phyloP scores from a whole-genome alignment of 306 rosid species.

The Luffa acutangula region DNA sequence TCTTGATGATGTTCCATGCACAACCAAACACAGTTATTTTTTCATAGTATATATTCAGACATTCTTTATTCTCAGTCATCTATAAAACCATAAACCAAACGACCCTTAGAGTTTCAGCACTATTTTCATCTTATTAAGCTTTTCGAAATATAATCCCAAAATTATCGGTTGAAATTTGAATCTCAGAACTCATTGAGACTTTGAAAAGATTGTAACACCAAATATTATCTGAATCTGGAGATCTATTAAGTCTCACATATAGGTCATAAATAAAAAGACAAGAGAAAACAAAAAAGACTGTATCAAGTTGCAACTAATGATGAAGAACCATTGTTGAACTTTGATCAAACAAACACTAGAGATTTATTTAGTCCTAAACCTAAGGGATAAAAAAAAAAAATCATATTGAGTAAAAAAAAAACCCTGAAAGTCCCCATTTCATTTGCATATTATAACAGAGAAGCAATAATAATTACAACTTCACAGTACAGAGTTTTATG shows the following conservation, averaged over 20 bases:
- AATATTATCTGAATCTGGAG: neutral
- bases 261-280: neutral
- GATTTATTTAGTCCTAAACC: neutral
- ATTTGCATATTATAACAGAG: neutral
- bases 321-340: conserved; percentile 6
- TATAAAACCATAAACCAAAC: too few relatives aligned
- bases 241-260: neutral
- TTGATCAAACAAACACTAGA: neutral
- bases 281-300: neutral
- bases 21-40: too few relatives aligned
- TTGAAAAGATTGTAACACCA: neutral
- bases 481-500: neutral
- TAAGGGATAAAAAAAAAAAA: neutral
- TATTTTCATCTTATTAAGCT: too few relatives aligned
- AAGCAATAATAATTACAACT: neutral
- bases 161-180: neutral
- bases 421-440: neutral
- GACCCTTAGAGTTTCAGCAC: too few relatives aligned
- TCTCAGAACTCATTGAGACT: neutral
- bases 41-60: too few relatives aligned
- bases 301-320: neutral
- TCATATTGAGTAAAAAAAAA: neutral
- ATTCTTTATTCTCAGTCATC: too few relatives aligned
- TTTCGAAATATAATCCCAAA: neutral
- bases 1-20: too few relatives aligned